phyloP scores from a whole-genome alignment of 306 rosid species.

The Cicer yamashitae region DNA sequence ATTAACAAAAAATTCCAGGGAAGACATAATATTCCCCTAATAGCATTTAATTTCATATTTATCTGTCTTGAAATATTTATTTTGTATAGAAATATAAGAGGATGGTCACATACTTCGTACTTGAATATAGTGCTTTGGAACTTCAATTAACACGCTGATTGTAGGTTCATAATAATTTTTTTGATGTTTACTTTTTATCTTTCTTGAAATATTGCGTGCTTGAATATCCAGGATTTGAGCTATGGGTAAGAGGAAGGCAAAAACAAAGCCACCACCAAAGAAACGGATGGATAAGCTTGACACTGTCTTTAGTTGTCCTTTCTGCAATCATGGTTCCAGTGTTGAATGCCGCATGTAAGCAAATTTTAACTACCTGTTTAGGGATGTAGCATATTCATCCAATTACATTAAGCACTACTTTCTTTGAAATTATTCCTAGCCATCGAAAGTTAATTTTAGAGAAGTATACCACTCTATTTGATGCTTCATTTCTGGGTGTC shows the following conservation, averaged over 20 bases:
- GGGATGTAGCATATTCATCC: background rate
- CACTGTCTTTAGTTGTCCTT: constrained; percentile 95
- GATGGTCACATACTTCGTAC: background rate
- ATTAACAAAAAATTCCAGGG: background rate
- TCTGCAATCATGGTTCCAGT: constrained; percentile 93
- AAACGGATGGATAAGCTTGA: constrained; percentile 97
- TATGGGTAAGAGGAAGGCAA: constrained; percentile 95
- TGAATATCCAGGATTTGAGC: constrained; percentile 48
- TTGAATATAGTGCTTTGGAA: constrained; percentile 3
- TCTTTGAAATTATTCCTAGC: constrained; percentile 2
- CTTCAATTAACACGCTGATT: background rate
- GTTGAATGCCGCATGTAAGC: constrained; percentile 94
- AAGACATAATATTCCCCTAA: background rate
- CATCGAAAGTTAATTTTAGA: constrained; percentile 1
- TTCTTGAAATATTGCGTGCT: constrained; percentile 21
- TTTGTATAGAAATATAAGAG: constrained; percentile 19
- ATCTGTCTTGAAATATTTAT: constrained; percentile 11
- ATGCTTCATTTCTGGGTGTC: constrained; percentile 28
- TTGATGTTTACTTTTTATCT: background rate
- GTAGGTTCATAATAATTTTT: background rate
- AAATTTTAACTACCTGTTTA: background rate
- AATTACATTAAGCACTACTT: background rate
- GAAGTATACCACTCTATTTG: background rate
- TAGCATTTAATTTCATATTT: constrained; percentile 20
- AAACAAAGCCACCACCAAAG: constrained; percentile 92